Conservation (phyloP, 75 land plant genomes). For the Pinus tabuliformis region DNA sequence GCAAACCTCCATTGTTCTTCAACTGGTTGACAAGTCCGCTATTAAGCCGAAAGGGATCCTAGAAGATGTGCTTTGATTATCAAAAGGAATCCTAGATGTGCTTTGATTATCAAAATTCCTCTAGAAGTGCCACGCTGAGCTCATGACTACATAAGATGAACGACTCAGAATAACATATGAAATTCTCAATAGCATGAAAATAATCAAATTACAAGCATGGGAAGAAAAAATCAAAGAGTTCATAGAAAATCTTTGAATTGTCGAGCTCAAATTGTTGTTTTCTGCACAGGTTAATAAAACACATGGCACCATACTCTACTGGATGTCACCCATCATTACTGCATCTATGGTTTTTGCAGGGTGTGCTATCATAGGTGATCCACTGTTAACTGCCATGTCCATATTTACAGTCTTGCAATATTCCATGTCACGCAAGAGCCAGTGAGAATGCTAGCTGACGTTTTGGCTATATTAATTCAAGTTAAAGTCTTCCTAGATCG, state of each 20-base stretch:
- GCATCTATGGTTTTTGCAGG: constrained; percentile 18
- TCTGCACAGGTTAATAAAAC: constrained; percentile 17
- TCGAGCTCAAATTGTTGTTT: constrained; percentile 56
- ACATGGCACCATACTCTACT: too few relatives aligned
- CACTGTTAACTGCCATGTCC: constrained; percentile 58
- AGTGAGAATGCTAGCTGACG: constrained; percentile 69
- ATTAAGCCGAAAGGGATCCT: too few relatives aligned
- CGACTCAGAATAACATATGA: constrained; percentile 60
- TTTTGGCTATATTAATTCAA: constrained; percentile 46
- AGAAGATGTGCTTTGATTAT: too few relatives aligned
- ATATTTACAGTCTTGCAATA: constrained; percentile 83
- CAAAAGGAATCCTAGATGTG: too few relatives aligned
- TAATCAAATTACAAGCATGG: too few relatives aligned
- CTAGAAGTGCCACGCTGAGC: constrained; percentile 21
- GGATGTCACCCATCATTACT: too few relatives aligned
- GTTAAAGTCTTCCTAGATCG: constrained; percentile 77
- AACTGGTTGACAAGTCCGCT: too few relatives aligned
- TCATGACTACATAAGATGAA: constrained; percentile 41
- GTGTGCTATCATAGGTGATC: constrained; percentile 67
- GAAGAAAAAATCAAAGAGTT: too few relatives aligned
- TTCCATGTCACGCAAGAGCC: constrained; percentile 77
- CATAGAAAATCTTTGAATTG: constrained; percentile 43
- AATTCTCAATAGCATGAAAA: constrained; percentile 34
- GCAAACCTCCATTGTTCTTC: too few relatives aligned
- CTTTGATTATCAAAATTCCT: constrained; percentile 14